A percentile compares a stretch with the other conserved stretches of the same genome.
phyloP scores from a whole-genome alignment of 2,329 filamentous ascomycete species.

The Epicoccum sorghinum region DNA sequence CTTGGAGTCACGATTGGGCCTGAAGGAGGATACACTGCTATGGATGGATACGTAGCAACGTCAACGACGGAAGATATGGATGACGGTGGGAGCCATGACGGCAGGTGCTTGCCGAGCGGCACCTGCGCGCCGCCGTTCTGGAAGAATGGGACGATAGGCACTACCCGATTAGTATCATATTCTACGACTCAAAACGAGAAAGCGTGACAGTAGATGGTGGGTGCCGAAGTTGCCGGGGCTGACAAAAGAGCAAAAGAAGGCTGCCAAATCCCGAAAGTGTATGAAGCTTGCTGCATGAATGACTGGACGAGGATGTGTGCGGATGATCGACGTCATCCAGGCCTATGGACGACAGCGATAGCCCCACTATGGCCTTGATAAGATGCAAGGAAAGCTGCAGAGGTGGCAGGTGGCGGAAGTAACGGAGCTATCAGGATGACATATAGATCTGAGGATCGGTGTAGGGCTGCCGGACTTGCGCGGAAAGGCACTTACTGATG shows the following conservation, averaged over 20 bases:
- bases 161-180: conserved; percentile 37
- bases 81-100: conserved; percentile 30
- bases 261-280: conserved; percentile 12
- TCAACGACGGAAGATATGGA: conserved; percentile 26
- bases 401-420: conserved; percentile 11
- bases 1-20: conserved; percentile 19
- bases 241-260: conserved; percentile 28
- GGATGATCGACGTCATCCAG: conserved; percentile 29
- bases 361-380: conserved; percentile 20
- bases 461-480: conserved; percentile 11
- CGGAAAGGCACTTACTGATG: conserved; percentile 18
- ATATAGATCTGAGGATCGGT: conserved; percentile 11
- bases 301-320: conserved; percentile 25
- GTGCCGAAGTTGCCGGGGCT: conserved; percentile 37
- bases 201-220: conserved; percentile 1
- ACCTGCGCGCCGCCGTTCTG: conserved; percentile 45
- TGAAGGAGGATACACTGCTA: conserved; percentile 27
- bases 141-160: conserved; percentile 44
- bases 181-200: conserved; percentile 22
- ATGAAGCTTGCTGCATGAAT: conserved; percentile 13
- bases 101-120: conserved; percentile 38
- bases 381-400: conserved; percentile 4
- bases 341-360: not conserved
- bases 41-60: conserved; percentile 33
- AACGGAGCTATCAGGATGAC: conserved; percentile 13